Evolutionary conservation across 2,329 filamentous ascomycete genomes (phyloP), one percentile per base, ranked within the genome.

Genomic region (Davidsoniella neocaledoniae): DNA sequence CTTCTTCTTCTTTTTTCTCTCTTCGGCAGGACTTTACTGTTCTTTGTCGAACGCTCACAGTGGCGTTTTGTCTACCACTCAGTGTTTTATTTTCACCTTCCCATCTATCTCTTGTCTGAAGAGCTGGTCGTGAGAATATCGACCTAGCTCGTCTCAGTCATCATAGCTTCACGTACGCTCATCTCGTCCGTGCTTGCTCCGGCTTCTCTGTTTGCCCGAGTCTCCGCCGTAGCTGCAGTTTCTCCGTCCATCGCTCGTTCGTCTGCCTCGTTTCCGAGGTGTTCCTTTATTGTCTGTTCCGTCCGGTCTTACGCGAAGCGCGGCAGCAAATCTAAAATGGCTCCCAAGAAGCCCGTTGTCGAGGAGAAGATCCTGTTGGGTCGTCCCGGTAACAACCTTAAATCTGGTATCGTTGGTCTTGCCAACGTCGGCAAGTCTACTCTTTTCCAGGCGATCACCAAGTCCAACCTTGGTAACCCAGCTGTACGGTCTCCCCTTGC

Each of bases 391-490:
- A 98, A 98, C 77, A 96, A 79, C 71, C 68, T 98, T 68, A 98
- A 96, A 79, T 95, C 86, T 73, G 93, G 91, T 72, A 98, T 98
- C 79, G 91, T 98, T 68, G 91, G 91, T 70, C 81, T 98, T 62
- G 91, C 91, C 68, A 98, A 98, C 68, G 93, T 98, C 60, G 91
- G 91, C 68, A 98, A 98, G 74, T 98, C 91, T 58, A 98, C 93
- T 33, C 80, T 98, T 61, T 98, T 98, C 79, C 93, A 98, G 74
- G 87, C 91, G 64, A 95, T 98, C 69, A 98, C 91, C 64, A 96
- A 95, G 75, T 94, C 83, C 68, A 79, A 80, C 57, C 81, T 98
- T 62, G 91, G 93, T 70, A 98, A 96, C 73, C 93, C 93, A 61
- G 91, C 91, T 72, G 81, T 86, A 74, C 68, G 79, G 74, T 49